Conservation (phyloP, 495 filamentous ascomycete genomes). For the Cercophora samala region DNA sequence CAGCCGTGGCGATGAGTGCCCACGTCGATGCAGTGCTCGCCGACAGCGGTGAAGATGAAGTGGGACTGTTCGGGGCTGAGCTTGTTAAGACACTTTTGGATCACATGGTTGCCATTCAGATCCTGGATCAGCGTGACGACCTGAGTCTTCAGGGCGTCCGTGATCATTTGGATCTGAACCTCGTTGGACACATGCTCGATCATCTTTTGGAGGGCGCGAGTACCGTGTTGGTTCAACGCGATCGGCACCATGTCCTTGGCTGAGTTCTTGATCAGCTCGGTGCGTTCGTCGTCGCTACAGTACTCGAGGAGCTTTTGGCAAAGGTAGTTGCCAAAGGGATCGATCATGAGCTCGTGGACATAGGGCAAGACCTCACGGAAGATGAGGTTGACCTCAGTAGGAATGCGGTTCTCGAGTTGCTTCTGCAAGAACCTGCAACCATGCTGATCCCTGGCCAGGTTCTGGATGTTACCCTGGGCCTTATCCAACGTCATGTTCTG, state of each 20-base stretch:
- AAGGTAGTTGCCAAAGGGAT: conserved; percentile 97
- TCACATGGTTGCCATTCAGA: conserved; percentile 96
- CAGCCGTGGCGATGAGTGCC: conserved; percentile 97
- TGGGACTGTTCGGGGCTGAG: conserved; percentile 74
- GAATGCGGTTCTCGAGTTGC: conserved; percentile 86
- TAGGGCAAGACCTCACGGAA: conserved; percentile 88
- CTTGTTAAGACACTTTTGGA: conserved; percentile 97
- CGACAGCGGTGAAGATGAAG: conserved; percentile 96
- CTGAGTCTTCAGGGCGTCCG: conserved; percentile 66
- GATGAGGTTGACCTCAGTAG: conserved; percentile 83
- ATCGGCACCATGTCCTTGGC: conserved; percentile 81
- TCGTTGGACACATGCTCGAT: conserved; percentile 88
- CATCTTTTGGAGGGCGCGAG: conserved; percentile 96
- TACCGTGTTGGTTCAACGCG: conserved; percentile 94
- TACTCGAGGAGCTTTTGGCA: conserved; percentile 96
- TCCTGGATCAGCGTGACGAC: conserved; percentile 95
- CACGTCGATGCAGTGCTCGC: conserved; percentile 77
- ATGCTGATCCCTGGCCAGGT: conserved; percentile 93
- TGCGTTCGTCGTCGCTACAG: conserved; percentile 90
- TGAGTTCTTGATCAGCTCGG: conserved; percentile 84
- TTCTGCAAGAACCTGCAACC: conserved; percentile 94
- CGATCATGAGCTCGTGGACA: conserved; percentile 95
- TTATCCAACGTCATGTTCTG: conserved; percentile 73
- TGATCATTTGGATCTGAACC: conserved; percentile 75
- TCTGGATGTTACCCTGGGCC: conserved; percentile 75